A percentile compares a stretch with the other conserved stretches of the same genome.
Evolutionary conservation across 2,329 filamentous ascomycete species (phyloP).

Genomic region (Nakataea oryzae): DNA sequence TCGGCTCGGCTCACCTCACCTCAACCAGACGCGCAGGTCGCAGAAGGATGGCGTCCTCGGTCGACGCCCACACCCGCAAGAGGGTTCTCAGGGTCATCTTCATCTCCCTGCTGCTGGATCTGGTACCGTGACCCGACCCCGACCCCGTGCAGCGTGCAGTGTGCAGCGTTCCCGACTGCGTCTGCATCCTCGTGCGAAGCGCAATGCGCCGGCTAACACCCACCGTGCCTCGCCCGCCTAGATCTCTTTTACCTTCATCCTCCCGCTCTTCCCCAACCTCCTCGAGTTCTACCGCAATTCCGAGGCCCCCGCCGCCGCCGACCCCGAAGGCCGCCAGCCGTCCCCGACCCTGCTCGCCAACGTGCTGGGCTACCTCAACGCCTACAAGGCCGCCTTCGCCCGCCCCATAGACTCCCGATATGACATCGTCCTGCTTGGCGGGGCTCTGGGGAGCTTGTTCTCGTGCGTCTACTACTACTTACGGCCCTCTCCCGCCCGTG

Average conservation of each 20-base stretch:
- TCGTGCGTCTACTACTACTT: slow-evolving; percentile 27
- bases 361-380: slow-evolving; percentile 74
- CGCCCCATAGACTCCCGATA: slow-evolving; percentile 91
- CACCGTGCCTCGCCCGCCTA: slow-evolving; percentile 22
- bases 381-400: slow-evolving; percentile 89
- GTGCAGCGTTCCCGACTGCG: too few relatives aligned
- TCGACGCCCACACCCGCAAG: slow-evolving; percentile 54
- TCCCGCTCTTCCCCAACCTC: slow-evolving; percentile 89
- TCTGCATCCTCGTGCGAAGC: neutral
- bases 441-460: slow-evolving; percentile 88
- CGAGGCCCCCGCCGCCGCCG: slow-evolving; percentile 47
- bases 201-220: slow-evolving; percentile 3
- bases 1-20: too few relatives aligned
- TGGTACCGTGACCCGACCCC: slow-evolving; percentile 45
- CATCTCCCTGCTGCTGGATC: slow-evolving; percentile 76
- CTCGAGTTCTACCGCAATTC: slow-evolving; percentile 91
- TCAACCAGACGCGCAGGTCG: slow-evolving; percentile 5
- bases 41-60: slow-evolving; percentile 24
- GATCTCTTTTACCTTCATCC: slow-evolving; percentile 98
- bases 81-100: slow-evolving; percentile 81
- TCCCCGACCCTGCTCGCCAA: slow-evolving; percentile 62
- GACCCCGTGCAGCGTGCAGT: too few relatives aligned
- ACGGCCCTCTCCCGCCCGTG: too few relatives aligned
- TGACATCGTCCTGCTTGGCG: slow-evolving; percentile 91
- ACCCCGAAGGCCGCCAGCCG: slow-evolving; percentile 24